phyloP scores from a whole-genome alignment of 306 rosid genomes.

The Nissolia schottii region DNA sequence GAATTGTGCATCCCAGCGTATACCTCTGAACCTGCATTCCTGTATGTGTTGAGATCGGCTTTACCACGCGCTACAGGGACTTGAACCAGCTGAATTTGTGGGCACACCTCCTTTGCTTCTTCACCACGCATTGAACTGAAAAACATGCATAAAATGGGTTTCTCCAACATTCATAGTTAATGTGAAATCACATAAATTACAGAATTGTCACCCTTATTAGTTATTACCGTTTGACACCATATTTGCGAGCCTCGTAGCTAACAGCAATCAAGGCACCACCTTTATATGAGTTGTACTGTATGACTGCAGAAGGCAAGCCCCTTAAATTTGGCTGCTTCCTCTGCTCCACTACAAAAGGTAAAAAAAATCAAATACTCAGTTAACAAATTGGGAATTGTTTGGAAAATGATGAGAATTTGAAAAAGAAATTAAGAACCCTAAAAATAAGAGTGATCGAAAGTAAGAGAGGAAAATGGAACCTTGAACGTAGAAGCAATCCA shows the following conservation, averaged over 20 bases:
- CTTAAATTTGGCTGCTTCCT: conserved; percentile 74
- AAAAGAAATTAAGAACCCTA: neutral
- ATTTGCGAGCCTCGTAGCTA: conserved; percentile 86
- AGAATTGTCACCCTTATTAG: neutral
- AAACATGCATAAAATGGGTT: neutral
- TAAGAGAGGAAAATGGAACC: conserved; percentile 35
- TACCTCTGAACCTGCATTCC: conserved; percentile 90
- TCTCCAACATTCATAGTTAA: neutral
- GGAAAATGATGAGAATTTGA: neutral
- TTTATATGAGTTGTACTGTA: conserved; percentile 86
- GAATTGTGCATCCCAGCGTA: neutral
- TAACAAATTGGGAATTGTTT: neutral
- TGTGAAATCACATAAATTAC: neutral
- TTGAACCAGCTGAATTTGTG: conserved; percentile 74
- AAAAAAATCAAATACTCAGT: too few relatives aligned
- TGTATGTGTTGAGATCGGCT: conserved; percentile 79
- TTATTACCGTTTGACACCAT: conserved; percentile 79
- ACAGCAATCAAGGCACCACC: conserved; percentile 96
- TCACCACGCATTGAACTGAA: conserved; percentile 92
- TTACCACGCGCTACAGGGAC: conserved; percentile 93
- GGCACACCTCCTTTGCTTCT: conserved; percentile 83
- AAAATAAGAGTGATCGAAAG: neutral
- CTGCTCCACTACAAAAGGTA: conserved; percentile 74
- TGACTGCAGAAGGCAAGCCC: conserved; percentile 83
- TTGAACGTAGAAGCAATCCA: conserved; percentile 99